Evolutionary conservation across 106 monocot species (phyloP).

Genomic region (Iris macrosiphon): DNA sequence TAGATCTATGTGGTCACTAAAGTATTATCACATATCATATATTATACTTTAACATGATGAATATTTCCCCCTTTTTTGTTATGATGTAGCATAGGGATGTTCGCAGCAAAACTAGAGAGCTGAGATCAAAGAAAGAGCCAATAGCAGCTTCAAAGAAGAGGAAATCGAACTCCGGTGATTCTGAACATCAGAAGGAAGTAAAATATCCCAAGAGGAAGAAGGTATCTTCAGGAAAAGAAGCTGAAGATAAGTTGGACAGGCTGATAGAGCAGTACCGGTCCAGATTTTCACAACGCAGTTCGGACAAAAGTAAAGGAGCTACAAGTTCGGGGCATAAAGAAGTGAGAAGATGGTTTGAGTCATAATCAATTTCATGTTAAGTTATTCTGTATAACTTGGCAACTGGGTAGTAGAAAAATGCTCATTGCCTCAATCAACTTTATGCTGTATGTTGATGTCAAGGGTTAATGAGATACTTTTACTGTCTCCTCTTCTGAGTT

Average conservation of each 20-base stretch:
- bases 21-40: neutral
- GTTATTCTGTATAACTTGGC: no score
- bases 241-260: conserved; percentile 59
- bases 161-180: conserved; percentile 16
- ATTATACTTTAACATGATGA: neutral
- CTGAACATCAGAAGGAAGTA: conserved; percentile 5
- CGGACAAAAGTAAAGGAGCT: conserved; percentile 20
- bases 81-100: neutral
- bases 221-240: conserved; percentile 21
- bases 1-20: neutral
- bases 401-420: no score
- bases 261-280: conserved; percentile 75
- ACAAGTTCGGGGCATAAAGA: conserved; percentile 13
- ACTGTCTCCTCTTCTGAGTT: no score
- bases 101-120: neutral
- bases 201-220: conserved; percentile 26
- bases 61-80: neutral
- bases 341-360: conserved; percentile 67
- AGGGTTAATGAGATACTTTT: no score
- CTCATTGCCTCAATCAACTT: no score
- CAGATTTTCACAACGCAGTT: conserved; percentile 37
- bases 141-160: conserved; percentile 27
- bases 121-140: conserved; percentile 6
- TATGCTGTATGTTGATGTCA: no score
- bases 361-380: no score